Base-by-base conservation (phyloP, 2,329 filamentous ascomycete genomes). In the Samsoniella hepiali region DNA sequence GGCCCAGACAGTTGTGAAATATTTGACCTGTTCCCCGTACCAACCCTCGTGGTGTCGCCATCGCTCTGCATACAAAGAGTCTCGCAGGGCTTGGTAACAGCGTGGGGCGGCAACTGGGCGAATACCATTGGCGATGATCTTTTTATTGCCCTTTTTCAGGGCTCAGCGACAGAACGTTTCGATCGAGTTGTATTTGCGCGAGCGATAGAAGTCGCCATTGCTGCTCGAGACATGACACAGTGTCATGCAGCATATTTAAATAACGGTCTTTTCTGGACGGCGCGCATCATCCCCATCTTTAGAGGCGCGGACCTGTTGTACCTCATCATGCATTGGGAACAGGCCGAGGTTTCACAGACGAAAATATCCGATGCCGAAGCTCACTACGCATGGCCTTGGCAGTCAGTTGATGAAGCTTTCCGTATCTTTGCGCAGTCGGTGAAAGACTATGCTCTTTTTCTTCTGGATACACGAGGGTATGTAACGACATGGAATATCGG, bases 371-470 rank as follows among this genome's bases (percentile, higher is more conserved):
- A 66, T 65, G n/a, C 63, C 68, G 47, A 69, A 65, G 38, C 47
- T 50, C 47, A 50, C 27, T 50, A 50, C 10, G 47, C 47, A 50
- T 50, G 47, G 47, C 47, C 47, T 7, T 70, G 69, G 40, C 69
- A 73, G 61, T 80, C 82, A 68, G 72, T 76, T 59, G 81, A 81
- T 67, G 82, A 85, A 67, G 81, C 80, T 5, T 87, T 87, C 69
- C 82, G 83, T n/a, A 83, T 87, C 45, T 75, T 89, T 38, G 78
- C 88, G 42, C 82, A 88, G 66, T 83, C 81, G 0, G 82, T 87
- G 68, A 85, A 83, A 71, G 83, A 87, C 65, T 87, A 86, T 67
- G 84, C 84, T 63, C 88, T 88, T 65, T 88, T 87, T 69, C 82
- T 87, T 74, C 77, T 87, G 34, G 83, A 86, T 59, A 78, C 81